A percentile compares a stretch with the other conserved stretches of the same genome.
These are phyloP conservation scores for Comarum palustre DNA, from an alignment of 306 rosid genomes.

Conservation along the genomic window DNA sequence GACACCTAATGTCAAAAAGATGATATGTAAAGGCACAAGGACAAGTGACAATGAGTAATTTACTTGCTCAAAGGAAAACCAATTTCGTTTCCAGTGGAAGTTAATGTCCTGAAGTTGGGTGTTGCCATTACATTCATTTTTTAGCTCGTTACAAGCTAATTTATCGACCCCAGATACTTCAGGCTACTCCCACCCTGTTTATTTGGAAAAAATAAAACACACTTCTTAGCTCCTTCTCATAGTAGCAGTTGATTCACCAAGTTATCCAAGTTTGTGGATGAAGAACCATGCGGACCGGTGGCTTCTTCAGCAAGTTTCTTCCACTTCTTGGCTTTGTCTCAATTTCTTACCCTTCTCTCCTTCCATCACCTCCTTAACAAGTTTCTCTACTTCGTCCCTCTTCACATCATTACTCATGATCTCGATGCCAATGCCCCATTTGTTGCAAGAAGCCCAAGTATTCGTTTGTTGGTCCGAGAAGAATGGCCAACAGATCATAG, in stretches of 20 bases:
- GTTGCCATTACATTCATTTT: too few species aligned
- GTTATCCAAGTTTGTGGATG: neutral
- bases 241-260: neutral
- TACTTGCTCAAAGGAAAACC: too few species aligned
- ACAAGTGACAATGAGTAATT: too few species aligned
- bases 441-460: neutral
- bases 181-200: too few species aligned
- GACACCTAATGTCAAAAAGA: too few species aligned
- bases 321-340: conserved; percentile 11
- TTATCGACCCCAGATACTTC: too few species aligned
- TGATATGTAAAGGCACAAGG: too few species aligned
- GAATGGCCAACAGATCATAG: conserved; percentile 20
- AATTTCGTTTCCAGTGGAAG: too few species aligned
- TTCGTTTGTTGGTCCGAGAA: conserved; percentile 1
- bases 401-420: conserved; percentile 21
- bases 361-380: conserved; percentile 9
- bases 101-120: too few species aligned
- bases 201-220: too few species aligned
- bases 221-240: too few species aligned
- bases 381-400: conserved; percentile 19
- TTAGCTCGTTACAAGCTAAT: too few species aligned
- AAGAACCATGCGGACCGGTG: neutral
- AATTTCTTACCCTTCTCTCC: conserved; percentile 16
- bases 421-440: conserved; percentile 18
- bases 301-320: conserved; percentile 9